Percentiles rank a stretch among this genome's conserved stretches.
These are phyloP conservation scores for Yamadazyma endophytica DNA, from an alignment of 805 yeast genomes.

Conservation along the genomic window DNA sequence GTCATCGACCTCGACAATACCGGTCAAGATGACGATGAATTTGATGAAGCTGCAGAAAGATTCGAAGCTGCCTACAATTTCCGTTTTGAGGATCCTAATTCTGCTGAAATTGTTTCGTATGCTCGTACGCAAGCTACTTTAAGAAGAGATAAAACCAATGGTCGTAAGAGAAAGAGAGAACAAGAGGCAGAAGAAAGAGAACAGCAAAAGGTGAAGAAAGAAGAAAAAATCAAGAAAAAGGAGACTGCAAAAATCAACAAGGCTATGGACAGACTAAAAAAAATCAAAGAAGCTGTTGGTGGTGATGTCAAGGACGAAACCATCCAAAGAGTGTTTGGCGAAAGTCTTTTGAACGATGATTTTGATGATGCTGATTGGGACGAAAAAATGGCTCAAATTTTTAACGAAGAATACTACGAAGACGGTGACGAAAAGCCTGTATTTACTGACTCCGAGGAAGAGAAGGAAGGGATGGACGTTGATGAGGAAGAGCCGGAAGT, in stretches of 20 bases:
- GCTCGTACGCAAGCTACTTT: slow-evolving; percentile 93
- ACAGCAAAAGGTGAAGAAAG: slow-evolving; percentile 50
- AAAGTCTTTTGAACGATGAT: slow-evolving; percentile 76
- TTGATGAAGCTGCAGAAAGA: slow-evolving; percentile 86
- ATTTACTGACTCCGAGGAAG: slow-evolving; percentile 25
- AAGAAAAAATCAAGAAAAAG: slow-evolving; percentile 62
- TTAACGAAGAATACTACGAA: slow-evolving; percentile 78
- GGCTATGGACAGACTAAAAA: slow-evolving; percentile 64
- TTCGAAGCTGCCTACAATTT: slow-evolving; percentile 93
- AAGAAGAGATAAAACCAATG: slow-evolving; percentile 70
- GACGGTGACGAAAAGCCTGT: slow-evolving; percentile 39
- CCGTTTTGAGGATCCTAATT: slow-evolving; percentile 87
- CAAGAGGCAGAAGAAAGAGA: slow-evolving; percentile 53
- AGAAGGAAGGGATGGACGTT: slow-evolving; percentile 13
- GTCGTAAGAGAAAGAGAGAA: slow-evolving; percentile 81
- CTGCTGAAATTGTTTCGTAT: slow-evolving; percentile 88
- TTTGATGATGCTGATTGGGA: slow-evolving; percentile 94
- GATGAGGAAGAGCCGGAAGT: slow-evolving; percentile 13
- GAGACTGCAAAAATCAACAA: slow-evolving; percentile 73
- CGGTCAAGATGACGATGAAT: slow-evolving; percentile 64
- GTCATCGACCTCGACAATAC: slow-evolving; percentile 47
- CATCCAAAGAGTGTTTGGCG: slow-evolving; percentile 64
- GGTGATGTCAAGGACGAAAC: slow-evolving; percentile 56
- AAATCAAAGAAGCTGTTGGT: slow-evolving; percentile 67
- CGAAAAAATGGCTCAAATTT: slow-evolving; percentile 72